Percentiles rank a stretch among this genome's conserved stretches.
Conservation (phyloP, 768 basidiomycete species). For the Agaricus bisporus region DNA sequence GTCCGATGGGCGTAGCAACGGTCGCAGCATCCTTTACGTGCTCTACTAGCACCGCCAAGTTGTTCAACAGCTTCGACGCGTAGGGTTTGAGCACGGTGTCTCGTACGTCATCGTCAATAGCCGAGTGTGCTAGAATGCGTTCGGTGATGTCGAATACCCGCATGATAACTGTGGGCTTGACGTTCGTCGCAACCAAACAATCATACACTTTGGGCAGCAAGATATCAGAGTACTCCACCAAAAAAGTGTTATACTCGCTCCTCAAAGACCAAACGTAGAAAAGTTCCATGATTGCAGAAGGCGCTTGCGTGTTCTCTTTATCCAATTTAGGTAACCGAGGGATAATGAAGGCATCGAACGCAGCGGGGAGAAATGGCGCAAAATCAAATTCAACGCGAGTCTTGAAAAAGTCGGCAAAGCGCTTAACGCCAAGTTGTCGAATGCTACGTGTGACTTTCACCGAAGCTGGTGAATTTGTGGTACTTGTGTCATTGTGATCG, state of each 20-base stretch:
- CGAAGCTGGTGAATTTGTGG: constrained; percentile 24
- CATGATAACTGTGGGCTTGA: constrained; percentile 79
- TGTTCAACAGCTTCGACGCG: constrained; percentile 62
- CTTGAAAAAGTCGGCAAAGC: constrained; percentile 85
- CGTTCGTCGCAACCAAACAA: constrained; percentile 75
- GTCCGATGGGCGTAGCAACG: constrained; percentile 59
- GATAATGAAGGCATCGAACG: constrained; percentile 69
- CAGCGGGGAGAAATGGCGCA: constrained; percentile 54
- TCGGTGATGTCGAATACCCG: constrained; percentile 86
- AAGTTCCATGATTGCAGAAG: constrained; percentile 82
- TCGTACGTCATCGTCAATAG: constrained; percentile 41
- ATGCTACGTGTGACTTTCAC: constrained; percentile 49
- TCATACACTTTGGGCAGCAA: constrained; percentile 75
- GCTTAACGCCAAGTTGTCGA: constrained; percentile 79
- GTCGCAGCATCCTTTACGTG: constrained; percentile 44
- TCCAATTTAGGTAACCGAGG: constrained; percentile 75
- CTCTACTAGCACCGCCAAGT: constrained; percentile 65
- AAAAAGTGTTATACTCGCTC: constrained; percentile 48
- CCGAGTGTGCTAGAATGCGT: constrained; percentile 50
- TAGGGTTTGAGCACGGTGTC: constrained; percentile 61
- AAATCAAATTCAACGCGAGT: constrained; percentile 72
- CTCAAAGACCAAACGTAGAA: constrained; percentile 72
- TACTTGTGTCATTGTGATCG: constrained; percentile 20
- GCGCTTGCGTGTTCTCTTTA: constrained; percentile 85
- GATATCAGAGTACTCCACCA: constrained; percentile 63